Evolutionary conservation across 192 early-diverging fungal genomes (phyloP).

Genomic region (Chytriomyces hyalinus): DNA sequence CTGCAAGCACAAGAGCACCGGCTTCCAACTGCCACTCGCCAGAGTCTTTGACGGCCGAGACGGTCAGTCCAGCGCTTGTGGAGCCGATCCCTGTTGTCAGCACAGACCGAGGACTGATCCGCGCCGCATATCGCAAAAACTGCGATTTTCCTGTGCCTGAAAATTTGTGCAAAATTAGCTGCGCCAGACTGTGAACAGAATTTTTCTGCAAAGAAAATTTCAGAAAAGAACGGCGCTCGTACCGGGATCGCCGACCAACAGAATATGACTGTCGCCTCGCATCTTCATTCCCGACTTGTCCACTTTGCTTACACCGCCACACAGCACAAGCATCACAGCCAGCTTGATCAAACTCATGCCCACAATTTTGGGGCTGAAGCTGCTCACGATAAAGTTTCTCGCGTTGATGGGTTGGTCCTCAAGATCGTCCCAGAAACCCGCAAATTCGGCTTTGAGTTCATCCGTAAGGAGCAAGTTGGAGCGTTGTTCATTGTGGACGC

Average conservation of each 20-base stretch:
- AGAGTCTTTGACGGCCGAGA: constrained; percentile 72
- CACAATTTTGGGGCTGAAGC: constrained; percentile 73
- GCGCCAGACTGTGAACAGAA: background rate
- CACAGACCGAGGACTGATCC: constrained; percentile 67
- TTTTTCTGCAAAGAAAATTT: background rate
- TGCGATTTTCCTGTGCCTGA: constrained; percentile 76
- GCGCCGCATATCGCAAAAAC: constrained; percentile 75
- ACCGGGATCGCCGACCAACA: constrained; percentile 81
- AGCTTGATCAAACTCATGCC: constrained; percentile 74
- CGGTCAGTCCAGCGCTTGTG: constrained; percentile 76
- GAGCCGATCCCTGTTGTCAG: constrained; percentile 80
- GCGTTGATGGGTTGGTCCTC: constrained; percentile 35
- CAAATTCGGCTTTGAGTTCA: constrained; percentile 61
- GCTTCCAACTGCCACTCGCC: constrained; percentile 84
- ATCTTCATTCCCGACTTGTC: constrained; percentile 60
- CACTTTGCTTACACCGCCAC: constrained; percentile 67
- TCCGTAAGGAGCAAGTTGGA: constrained; percentile 54
- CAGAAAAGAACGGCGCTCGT: constrained; percentile 24
- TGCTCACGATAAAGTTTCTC: constrained; percentile 63
- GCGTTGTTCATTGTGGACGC: constrained; percentile 64
- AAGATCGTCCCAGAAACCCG: constrained; percentile 61
- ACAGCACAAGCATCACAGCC: constrained; percentile 72
- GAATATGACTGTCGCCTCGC: constrained; percentile 73
- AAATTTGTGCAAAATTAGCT: constrained; percentile 22
- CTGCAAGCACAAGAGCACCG: constrained; percentile 79